Evolutionary conservation across 345 rosid genomes (phyloP).

Genomic region (Melaleuca quinquenervia): DNA sequence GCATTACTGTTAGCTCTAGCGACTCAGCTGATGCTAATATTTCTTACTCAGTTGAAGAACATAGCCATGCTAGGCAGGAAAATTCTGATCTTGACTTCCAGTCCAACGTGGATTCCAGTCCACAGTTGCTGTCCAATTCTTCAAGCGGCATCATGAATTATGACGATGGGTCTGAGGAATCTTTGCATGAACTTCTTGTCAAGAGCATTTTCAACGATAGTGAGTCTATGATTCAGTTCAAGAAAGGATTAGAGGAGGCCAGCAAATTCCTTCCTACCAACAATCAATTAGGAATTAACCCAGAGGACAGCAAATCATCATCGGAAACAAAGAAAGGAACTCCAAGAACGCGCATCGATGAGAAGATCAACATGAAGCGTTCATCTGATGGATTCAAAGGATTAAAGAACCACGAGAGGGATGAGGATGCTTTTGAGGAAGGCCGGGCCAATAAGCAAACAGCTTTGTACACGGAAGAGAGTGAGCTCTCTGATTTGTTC

Average conservation of each 20-base stretch:
- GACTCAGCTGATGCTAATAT: not conserved
- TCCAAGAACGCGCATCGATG: slow-evolving; percentile 6
- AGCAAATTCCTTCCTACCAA: slow-evolving; percentile 65
- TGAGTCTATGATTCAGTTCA: slow-evolving; percentile 52
- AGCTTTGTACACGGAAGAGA: slow-evolving; percentile 33
- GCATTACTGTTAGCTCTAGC: not conserved
- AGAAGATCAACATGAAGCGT: not conserved
- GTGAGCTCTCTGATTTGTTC: slow-evolving; percentile 44
- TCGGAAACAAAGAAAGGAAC: not conserved
- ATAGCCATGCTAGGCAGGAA: not conserved
- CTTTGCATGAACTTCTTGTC: slow-evolving; percentile 34
- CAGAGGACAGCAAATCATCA: slow-evolving; percentile 6
- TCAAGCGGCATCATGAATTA: not conserved
- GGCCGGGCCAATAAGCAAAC: slow-evolving; percentile 52
- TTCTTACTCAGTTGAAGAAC: not conserved
- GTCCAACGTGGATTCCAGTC: not conserved
- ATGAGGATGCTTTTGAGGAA: slow-evolving; percentile 29
- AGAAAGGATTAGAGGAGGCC: slow-evolving; percentile 78
- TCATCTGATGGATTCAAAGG: slow-evolving; percentile 10
- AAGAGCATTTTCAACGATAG: slow-evolving; percentile 39
- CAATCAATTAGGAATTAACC: slow-evolving; percentile 23
- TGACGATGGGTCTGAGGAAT: slow-evolving; percentile 13
- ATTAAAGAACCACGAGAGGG: slow-evolving; percentile 43
- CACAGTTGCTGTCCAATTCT: slow-evolving; percentile 3
- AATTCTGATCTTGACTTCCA: not conserved